A percentile compares a stretch with the other conserved stretches of the same genome.
Conservation (phyloP, 2,329 filamentous ascomycete genomes). For the Clarireedia homoeocarpa region DNA sequence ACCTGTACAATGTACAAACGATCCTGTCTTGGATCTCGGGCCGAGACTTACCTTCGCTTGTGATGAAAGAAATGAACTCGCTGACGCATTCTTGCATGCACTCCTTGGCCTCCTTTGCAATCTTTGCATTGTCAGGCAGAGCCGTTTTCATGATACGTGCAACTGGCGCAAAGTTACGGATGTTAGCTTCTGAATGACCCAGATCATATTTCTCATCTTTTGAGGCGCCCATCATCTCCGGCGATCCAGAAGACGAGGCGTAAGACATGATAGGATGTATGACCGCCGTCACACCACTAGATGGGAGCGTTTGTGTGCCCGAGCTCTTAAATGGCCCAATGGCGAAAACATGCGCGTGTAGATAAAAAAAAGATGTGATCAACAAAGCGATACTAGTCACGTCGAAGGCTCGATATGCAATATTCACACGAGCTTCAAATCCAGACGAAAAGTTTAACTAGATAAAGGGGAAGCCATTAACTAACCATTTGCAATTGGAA, state of each 20-base stretch:
- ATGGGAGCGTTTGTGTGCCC: constrained; percentile 25
- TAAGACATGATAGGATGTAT: constrained; percentile 46
- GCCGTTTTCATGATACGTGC: constrained; percentile 99
- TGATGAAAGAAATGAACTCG: constrained; percentile 99
- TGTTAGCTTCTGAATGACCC: constrained; percentile 68
- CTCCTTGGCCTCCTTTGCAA: constrained; percentile 97
- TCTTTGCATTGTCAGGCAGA: constrained; percentile 95
- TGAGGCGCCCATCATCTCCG: constrained; percentile 38
- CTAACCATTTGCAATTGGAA: constrained; percentile 99
- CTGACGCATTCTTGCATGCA: constrained; percentile 99
- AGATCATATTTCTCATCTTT: constrained; percentile 30
- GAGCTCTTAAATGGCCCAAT: constrained; percentile 27
- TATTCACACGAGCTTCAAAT: constrained; percentile 47
- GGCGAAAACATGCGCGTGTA: constrained; percentile 23
- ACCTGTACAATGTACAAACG: constrained; percentile 7
- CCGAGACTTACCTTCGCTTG: constrained; percentile 75
- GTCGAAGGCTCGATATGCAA: constrained; percentile 23
- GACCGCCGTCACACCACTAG: constrained; percentile 24
- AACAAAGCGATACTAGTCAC: constrained; percentile 43
- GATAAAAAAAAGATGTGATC: constrained; percentile 37
- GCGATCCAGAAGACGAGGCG: constrained; percentile 44
- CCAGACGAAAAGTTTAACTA: constrained; percentile 31
- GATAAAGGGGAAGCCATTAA: constrained; percentile 33
- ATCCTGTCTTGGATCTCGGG: constrained; percentile 5
- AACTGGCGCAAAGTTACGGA: constrained; percentile 90